Evolutionary conservation across 176 grass and related monocot genomes (phyloP), one percentile per base, ranked within the genome.

Genomic region (Chrysopogon serrulatus): DNA sequence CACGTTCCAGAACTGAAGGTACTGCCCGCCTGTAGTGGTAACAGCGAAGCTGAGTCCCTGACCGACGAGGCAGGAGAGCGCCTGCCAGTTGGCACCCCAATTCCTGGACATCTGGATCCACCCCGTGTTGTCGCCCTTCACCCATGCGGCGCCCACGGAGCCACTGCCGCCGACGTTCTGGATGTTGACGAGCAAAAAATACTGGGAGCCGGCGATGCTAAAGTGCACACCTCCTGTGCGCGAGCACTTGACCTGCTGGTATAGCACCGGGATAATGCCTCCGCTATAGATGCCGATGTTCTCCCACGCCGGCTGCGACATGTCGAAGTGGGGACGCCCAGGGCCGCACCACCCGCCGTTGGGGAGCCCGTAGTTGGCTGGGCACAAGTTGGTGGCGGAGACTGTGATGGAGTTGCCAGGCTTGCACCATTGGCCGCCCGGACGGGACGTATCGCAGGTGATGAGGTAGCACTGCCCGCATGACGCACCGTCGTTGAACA

Each of bases 61-160:
- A 1, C 81, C 78, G 18, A 0, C 33, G 21, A 93, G 77, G 1
- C n/a, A 70, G 12, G 56, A 1, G 43, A 82, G 80, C 4, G 16
- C 51, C 32, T 90, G 88, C 73, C 82, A 93, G 49, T 90, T 93
- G 18, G 88, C 91, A 1, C 91, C 91, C 91, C 78, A 93, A 67
- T 93, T 93, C 27, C 85, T 53, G 0, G 48, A 37, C 83, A 83
- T 67, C 32, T 37, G 39, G 4, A 86, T 74, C 91, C 84, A 93
- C 23, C 73, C 85, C 2, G 73, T 88, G 7, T 3, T 45, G 19
- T 65, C 36, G 4, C 78, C 91, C 78, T 68, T 83, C 19, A 87
- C 27, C 47, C 31, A 84, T 4, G 76, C 74, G 64, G 5, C 21
- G 10, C 19, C 49, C 48, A 92, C 47, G 1, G 90, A 90, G 2